Conservation (phyloP, 441 rosid genomes). For the Croton laevigatus region DNA sequence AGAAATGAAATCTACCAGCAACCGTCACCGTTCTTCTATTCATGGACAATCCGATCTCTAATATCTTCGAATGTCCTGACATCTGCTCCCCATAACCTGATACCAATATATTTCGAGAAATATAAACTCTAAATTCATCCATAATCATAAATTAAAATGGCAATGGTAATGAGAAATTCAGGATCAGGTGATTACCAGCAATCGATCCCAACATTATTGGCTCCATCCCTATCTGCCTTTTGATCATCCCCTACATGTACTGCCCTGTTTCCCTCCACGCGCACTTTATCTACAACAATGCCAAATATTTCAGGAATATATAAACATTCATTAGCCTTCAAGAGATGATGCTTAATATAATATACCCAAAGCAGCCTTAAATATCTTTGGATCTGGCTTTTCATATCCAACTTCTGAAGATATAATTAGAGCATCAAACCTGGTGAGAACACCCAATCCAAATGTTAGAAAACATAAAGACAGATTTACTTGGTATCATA, state of each 20-base stretch:
- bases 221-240: conserved; percentile 71
- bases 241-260: conserved; percentile 79
- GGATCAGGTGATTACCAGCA: conserved; percentile 55
- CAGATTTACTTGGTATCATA: not conserved
- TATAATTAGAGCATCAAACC: conserved; percentile 78
- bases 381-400: conserved; percentile 74
- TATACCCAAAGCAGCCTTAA: conserved; percentile 68
- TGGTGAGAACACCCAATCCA: conserved; percentile 27
- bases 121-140: not conserved
- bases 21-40: conserved; percentile 9
- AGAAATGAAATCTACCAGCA: not conserved
- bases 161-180: not conserved
- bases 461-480: not conserved
- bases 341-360: conserved; percentile 2
- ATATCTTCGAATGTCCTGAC: conserved; percentile 63
- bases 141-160: not conserved
- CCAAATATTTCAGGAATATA: not conserved
- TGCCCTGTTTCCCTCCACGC: conserved; percentile 47
- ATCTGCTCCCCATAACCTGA: conserved; percentile 82
- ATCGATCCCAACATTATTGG: conserved; percentile 59
- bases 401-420: conserved; percentile 85
- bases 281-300: conserved; percentile 47
- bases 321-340: not conserved
- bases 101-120: not conserved
- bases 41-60: conserved; percentile 40